Percentiles rank a stretch among this genome's conserved stretches.
Conservation (phyloP, 2,329 filamentous ascomycete species). For the Aspergillus unguis region DNA sequence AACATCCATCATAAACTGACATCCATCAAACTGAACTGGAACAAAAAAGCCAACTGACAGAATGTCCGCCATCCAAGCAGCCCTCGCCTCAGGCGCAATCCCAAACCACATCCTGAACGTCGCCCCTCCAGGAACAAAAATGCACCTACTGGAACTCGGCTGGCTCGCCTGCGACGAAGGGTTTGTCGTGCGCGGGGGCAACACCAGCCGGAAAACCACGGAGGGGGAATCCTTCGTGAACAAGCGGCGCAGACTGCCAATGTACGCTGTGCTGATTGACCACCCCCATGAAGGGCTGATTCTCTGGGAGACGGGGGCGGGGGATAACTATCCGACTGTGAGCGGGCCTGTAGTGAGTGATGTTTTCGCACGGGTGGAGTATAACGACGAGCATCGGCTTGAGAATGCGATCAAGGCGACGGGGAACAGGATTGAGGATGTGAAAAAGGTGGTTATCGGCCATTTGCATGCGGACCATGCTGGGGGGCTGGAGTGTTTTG, state of each 20-base stretch:
- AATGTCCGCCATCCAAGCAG: constrained; percentile 1
- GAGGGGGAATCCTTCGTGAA: constrained; percentile 11
- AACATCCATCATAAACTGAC: no score
- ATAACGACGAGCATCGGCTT: constrained; percentile 12
- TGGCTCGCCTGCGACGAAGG: constrained; percentile 15
- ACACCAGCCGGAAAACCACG: constrained; percentile 11
- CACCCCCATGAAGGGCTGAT: constrained; percentile 14
- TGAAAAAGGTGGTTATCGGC: constrained; percentile 14
- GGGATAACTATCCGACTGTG: constrained; percentile 11
- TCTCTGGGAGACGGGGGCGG: constrained; percentile 14
- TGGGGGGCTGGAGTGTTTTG: constrained; percentile 11
- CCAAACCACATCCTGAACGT: constrained; percentile 9
- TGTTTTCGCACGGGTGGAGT: constrained; percentile 12
- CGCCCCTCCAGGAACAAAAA: constrained; percentile 11
- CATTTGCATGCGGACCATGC: constrained; percentile 15
- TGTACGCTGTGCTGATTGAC: constrained; percentile 15
- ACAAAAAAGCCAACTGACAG: not conserved
- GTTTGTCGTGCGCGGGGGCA: constrained; percentile 11
- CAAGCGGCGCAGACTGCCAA: constrained; percentile 12
- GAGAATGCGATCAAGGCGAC: constrained; percentile 12
- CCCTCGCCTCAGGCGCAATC: not conserved
- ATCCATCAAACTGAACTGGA: no score
- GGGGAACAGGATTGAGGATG: constrained; percentile 9
- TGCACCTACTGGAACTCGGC: constrained; percentile 13
- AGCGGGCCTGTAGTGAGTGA: constrained; percentile 9